Evolutionary conservation across 495 filamentous ascomycete genomes (phyloP).

Genomic region (Paragyromitra xinjiangensis): DNA sequence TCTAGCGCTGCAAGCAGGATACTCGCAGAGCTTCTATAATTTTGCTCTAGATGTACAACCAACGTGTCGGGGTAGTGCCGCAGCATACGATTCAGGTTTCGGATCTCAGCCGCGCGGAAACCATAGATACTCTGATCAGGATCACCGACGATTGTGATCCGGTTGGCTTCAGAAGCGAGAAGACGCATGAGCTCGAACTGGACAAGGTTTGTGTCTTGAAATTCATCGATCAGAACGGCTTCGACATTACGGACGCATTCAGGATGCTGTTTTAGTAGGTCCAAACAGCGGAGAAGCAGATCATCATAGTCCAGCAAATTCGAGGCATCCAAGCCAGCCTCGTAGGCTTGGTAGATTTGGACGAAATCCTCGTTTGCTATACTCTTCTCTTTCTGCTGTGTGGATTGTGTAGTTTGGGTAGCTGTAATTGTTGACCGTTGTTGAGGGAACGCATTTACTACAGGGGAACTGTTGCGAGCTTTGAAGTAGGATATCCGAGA

Average conservation of each 20-base stretch:
- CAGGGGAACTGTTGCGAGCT: conserved; percentile 63
- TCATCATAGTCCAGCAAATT: conserved; percentile 97
- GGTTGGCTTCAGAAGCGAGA: conserved; percentile 74
- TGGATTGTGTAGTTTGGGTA: conserved; percentile 53
- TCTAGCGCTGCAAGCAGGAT: conserved; percentile 82
- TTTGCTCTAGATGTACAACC: conserved; percentile 88
- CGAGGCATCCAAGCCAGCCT: conserved; percentile 73
- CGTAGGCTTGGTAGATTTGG: conserved; percentile 79
- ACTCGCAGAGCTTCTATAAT: conserved; percentile 92
- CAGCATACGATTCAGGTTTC: conserved; percentile 83
- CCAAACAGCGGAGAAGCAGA: conserved; percentile 81
- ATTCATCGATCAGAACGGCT: conserved; percentile 94
- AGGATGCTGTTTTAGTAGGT: conserved; percentile 78
- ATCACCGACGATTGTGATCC: conserved; percentile 94
- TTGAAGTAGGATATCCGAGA: conserved; percentile 87
- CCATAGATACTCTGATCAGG: conserved; percentile 99
- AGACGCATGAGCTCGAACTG: conserved; percentile 96
- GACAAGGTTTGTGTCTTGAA: conserved; percentile 94
- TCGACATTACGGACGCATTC: conserved; percentile 91
- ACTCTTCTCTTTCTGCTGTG: conserved; percentile 62
- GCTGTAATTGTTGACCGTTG: conserved; percentile 31
- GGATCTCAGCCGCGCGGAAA: conserved; percentile 95
- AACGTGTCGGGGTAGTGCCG: conserved; percentile 77
- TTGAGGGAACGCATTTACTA: conserved; percentile 38
- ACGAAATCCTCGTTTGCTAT: conserved; percentile 78